phyloP scores from a whole-genome alignment of 2,329 filamentous ascomycete genomes.

The Magnaporthiopsis incrustans region DNA sequence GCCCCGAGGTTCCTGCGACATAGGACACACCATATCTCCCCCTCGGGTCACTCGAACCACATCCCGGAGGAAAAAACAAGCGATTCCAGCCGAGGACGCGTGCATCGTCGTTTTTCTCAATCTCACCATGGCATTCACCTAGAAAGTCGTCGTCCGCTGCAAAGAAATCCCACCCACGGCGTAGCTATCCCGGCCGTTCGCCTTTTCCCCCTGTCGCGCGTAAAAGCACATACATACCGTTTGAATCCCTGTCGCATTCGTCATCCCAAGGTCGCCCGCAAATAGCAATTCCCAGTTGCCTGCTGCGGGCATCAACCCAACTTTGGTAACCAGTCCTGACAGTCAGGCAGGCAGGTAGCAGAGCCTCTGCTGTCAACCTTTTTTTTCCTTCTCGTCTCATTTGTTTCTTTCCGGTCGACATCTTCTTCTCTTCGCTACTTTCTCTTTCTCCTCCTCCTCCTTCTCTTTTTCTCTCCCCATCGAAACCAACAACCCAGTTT shows the following conservation, averaged over 20 bases:
- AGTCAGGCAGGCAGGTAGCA: neutral
- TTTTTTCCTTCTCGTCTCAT: conserved; percentile 1
- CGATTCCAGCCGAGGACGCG: too few species aligned
- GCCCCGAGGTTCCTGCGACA: neutral
- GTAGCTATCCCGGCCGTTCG: neutral
- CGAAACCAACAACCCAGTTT: neutral
- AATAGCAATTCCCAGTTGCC: neutral
- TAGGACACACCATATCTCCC: neutral
- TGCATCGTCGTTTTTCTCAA: neutral
- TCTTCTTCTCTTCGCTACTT: neutral
- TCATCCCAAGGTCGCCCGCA: conserved; percentile 5
- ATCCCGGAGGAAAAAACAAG: neutral
- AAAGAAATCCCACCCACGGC: neutral
- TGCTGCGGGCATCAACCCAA: neutral
- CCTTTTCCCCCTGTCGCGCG: neutral
- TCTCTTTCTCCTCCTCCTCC: conserved; percentile 7
- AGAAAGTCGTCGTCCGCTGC: neutral
- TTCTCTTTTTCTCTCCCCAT: conserved; percentile 5
- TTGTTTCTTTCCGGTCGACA: conserved; percentile 1
- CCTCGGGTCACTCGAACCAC: neutral
- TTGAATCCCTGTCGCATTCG: conserved; percentile 2
- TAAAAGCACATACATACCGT: neutral
- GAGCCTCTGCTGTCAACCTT: neutral
- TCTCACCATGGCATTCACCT: neutral
- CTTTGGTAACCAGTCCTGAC: neutral